A percentile compares a stretch with the other conserved stretches of the same genome.
These are phyloP conservation scores for Candida neerlandica DNA, from an alignment of 1,139 yeast species.

Conservation along the genomic window DNA sequence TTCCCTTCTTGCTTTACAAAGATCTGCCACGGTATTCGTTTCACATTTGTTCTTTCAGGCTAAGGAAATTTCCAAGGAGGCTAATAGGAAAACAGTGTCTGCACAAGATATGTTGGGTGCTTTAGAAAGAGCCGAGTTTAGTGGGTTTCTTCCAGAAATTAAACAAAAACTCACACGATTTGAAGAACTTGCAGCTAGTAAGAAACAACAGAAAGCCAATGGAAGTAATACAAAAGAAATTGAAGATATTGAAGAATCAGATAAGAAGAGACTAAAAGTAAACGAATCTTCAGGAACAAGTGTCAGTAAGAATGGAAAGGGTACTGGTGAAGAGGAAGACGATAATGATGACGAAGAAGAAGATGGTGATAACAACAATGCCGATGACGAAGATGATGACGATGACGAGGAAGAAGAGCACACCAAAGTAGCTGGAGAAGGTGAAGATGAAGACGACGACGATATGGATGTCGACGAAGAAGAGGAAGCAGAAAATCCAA, in stretches of 20 bases:
- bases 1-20: conserved; percentile 63
- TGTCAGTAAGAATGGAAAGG: conserved; percentile 16
- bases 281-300: conserved; percentile 23
- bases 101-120: conserved; percentile 68
- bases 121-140: conserved; percentile 56
- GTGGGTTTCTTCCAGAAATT: conserved; percentile 55
- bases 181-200: conserved; percentile 41
- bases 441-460: conserved; percentile 21
- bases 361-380: conserved; percentile 16
- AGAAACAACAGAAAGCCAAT: conserved; percentile 32
- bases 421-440: conserved; percentile 17
- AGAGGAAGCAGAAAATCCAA: conserved; percentile 23
- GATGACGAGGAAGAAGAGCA: conserved; percentile 16
- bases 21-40: conserved; percentile 75
- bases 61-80: conserved; percentile 52
- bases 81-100: conserved; percentile 60
- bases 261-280: conserved; percentile 16
- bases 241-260: conserved; percentile 21
- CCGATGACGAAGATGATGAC: neutral
- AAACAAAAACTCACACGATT: conserved; percentile 51
- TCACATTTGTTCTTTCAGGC: conserved; percentile 68
- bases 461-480: conserved; percentile 21
- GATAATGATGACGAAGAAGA: conserved; percentile 23
- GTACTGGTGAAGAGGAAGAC: conserved; percentile 15
- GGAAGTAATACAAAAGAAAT: conserved; percentile 18